These are phyloP conservation scores for Myxozyma neotropica DNA, from an alignment of 805 yeast species.

Conservation along the genomic window DNA sequence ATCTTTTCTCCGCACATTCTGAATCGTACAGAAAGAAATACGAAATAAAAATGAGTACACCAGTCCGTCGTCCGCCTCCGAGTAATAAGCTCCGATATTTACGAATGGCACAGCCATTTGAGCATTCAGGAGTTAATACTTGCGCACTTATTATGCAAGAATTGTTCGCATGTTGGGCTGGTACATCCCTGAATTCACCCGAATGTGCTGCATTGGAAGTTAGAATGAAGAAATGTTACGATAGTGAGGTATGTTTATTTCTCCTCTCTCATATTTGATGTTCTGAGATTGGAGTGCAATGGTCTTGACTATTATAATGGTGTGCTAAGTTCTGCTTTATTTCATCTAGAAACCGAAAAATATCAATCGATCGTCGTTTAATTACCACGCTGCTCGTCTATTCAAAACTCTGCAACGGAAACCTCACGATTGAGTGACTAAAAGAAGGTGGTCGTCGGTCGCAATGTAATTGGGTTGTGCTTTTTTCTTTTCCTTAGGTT, in stretches of 20 bases:
- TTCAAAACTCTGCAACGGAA: slow-evolving; percentile 19
- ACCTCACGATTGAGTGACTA: slow-evolving; percentile 18
- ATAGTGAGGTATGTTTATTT: slow-evolving; percentile 5
- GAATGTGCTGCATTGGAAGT: slow-evolving; percentile 22
- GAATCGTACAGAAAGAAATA: background rate
- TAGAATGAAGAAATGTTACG: slow-evolving; percentile 24
- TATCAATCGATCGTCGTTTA: slow-evolving; percentile 24
- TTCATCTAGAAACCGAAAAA: slow-evolving; percentile 5
- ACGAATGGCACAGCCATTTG: slow-evolving; percentile 11
- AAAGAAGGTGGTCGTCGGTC: background rate
- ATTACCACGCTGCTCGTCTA: slow-evolving; percentile 34
- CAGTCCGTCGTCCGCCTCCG: slow-evolving; percentile 6
- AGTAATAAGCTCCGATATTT: slow-evolving; percentile 18
- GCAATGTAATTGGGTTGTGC: background rate
- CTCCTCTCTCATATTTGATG: too few relatives aligned
- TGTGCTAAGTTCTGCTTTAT: background rate
- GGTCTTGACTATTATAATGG: too few relatives aligned
- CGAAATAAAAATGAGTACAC: background rate
- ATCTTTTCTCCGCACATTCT: too few relatives aligned
- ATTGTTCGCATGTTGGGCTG: slow-evolving; percentile 35
- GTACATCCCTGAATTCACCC: slow-evolving; percentile 23
- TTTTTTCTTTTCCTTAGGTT: background rate
- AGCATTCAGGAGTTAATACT: slow-evolving; percentile 10
- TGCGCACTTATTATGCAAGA: slow-evolving; percentile 25
- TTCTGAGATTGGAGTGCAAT: too few relatives aligned